Base-by-base conservation (phyloP, 2,329 filamentous ascomycete genomes). In the Xylariomycetidae sp. region DNA sequence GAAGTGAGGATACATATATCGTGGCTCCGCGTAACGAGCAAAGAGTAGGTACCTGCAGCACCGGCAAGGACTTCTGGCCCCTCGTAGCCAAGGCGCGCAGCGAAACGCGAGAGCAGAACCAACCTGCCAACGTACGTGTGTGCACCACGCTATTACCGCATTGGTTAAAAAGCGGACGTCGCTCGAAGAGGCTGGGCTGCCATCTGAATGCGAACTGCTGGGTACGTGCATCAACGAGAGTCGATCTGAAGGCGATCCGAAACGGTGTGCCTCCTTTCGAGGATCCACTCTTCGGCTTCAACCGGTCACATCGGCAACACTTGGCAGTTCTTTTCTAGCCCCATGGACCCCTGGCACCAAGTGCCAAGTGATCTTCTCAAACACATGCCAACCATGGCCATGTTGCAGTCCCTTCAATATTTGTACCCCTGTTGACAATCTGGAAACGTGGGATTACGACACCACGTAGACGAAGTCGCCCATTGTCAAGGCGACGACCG, bases 161-260 rank as follows among this genome's bases (percentile, higher is more conserved):
- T n/a, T n/a, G n/a, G n/a, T n/a, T n/a, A n/a, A n/a, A n/a, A n/a
- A n/a, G n/a, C n/a, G n/a, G n/a, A n/a, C n/a, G n/a, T n/a, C n/a
- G n/a, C n/a, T n/a, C n/a, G n/a, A 31, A 23, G 18, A 14, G 13
- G 4, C 4, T 14, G 20, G 6, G 13, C 6, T 31, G 12, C 19
- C n/a, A 19, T 23, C 6, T 31, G n/a, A 12, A 15, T 16, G n/a
- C 20, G 12, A 10, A 15, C 23, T 31, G 20, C 16, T 31, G 20
- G 15, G 18, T 14, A 39, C 40, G 35, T 40, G 43, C 44, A 43
- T n/a, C n/a, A n/a, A n/a, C n/a, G 38, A 43, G 34, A 38, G 10
- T 5, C 11, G 30, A 40, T 48, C 36, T 43, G 41, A 46, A 38
- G 44, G 41, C 23, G 38, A 43, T 46, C 28, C 42, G 41, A 46